These are phyloP conservation scores for Monotropa hypopitys DNA, from an alignment of 179 eudicot species.

Conservation along the genomic window DNA sequence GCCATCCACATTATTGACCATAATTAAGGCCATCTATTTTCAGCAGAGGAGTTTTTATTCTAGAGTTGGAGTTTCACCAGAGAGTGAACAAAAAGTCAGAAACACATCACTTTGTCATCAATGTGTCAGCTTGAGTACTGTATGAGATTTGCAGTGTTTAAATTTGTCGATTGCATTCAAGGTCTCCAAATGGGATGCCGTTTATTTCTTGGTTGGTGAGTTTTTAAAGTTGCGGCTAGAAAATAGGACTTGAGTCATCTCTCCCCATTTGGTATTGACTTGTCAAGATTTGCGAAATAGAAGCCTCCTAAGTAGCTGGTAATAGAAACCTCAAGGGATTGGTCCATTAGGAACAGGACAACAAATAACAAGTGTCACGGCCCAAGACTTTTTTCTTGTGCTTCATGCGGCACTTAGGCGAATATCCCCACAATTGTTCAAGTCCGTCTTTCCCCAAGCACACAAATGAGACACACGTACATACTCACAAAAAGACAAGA, in stretches of 20 bases:
- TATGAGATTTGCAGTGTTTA: neutral
- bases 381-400: no score
- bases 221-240: neutral
- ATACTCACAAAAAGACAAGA: no score
- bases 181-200: neutral
- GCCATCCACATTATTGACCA: neutral
- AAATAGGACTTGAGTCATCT: neutral
- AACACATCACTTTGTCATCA: neutral
- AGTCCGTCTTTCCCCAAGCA: no score
- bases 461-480: no score
- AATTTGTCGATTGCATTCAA: neutral
- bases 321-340: no score
- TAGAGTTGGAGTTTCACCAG: no score
- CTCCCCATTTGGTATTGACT: neutral
- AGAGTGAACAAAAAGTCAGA: neutral
- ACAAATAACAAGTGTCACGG: no score
- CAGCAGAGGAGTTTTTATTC: neutral
- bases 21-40: neutral
- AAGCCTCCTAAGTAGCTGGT: neutral
- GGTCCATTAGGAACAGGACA: no score
- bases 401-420: no score
- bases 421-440: no score
- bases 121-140: neutral
- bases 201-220: neutral
- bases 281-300: neutral